Base-by-base conservation (phyloP, 2,329 filamentous ascomycete species). In the Colletotrichum tabaci region DNA sequence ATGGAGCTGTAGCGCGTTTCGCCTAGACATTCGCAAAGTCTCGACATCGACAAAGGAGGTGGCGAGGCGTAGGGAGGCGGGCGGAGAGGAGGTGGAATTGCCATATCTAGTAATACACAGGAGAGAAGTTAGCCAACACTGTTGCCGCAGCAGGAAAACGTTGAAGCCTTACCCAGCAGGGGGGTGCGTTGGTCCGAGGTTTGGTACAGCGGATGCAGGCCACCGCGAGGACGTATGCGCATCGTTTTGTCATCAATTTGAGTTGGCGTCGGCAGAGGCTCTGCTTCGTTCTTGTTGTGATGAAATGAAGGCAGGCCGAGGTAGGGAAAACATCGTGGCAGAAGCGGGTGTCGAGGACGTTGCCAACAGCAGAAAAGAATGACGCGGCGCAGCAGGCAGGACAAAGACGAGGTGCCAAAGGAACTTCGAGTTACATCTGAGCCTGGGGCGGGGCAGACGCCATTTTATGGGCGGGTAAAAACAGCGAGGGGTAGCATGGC, bases 381-480 rank as follows among this genome's bases (percentile, higher is more conserved):
- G 7, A 55, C 7, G 16, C 4, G 21, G 52, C 26, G 30, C 13
- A 55, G 23, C 23, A 26, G 26, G 23, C 30, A 55, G 21, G 16
- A 61, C 16, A 61, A 61, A 61, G 5, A 40, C 26, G 23, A 50
- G 44, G 16, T 61, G 40, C 10, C n/a, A 50, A 38, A 21, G 44
- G 58, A 61, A 61, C 58, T 61, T 61, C 13, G 8, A 50, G 58
- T 46, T 61, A 61, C 26, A 61, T 61, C 26, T 12, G 42, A 16
- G 58, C 6, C 4, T 50, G 23, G 16, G 46, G 58, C 46, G 13
- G 58, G 58, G 58, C 58, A 38, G 58, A 47, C 44, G 58, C 58
- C 16, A 3, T 50, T 63, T 63, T 63, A 63, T 46, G 16, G 35
- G 61, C 47, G 1, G 4, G 61, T 21, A 53, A 63, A 63, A 65